Evolutionary conservation across 129 eudicot genomes (phyloP).

Genomic region (Arctium minus): DNA sequence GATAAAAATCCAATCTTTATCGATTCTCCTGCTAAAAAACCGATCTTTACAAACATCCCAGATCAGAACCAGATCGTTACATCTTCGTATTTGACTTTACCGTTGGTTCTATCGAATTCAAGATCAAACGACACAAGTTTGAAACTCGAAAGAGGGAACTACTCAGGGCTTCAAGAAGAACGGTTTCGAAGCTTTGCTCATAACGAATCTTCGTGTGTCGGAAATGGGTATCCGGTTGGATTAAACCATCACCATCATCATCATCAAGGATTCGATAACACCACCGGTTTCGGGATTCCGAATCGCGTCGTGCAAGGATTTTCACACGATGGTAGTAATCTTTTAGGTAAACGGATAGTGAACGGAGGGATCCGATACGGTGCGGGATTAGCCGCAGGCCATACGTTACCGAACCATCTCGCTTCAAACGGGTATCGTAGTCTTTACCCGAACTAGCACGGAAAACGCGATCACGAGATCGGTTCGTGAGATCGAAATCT

Average conservation of each 20-base stretch:
- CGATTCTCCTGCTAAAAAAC: slow-evolving; percentile 23
- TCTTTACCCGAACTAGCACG: slow-evolving; percentile 32
- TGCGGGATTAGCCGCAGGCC: slow-evolving; percentile 29
- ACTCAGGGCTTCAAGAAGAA: slow-evolving; percentile 29
- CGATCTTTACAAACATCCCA: slow-evolving; percentile 19
- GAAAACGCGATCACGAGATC: not conserved
- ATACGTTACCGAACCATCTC: slow-evolving; percentile 27
- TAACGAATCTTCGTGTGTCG: slow-evolving; percentile 27
- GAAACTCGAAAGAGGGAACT: slow-evolving; percentile 28
- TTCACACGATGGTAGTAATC: slow-evolving; percentile 23
- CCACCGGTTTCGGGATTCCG: slow-evolving; percentile 30
- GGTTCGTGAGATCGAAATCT: not conserved
- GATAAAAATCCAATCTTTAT: slow-evolving; percentile 20
- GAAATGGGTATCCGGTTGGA: slow-evolving; percentile 36
- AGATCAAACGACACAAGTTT: slow-evolving; percentile 25
- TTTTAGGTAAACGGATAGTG: slow-evolving; percentile 31
- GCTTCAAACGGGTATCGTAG: slow-evolving; percentile 21
- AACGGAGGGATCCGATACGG: slow-evolving; percentile 32
- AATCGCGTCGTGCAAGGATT: slow-evolving; percentile 29
- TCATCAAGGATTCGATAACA: slow-evolving; percentile 33
- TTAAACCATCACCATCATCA: slow-evolving; percentile 31
- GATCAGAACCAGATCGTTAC: slow-evolving; percentile 36
- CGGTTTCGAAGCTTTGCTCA: slow-evolving; percentile 34
- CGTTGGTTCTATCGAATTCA: slow-evolving; percentile 34
- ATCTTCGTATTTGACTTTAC: slow-evolving; percentile 45